Base-by-base conservation (phyloP, 2,329 filamentous ascomycete genomes). In the Colletotrichum cereale region DNA sequence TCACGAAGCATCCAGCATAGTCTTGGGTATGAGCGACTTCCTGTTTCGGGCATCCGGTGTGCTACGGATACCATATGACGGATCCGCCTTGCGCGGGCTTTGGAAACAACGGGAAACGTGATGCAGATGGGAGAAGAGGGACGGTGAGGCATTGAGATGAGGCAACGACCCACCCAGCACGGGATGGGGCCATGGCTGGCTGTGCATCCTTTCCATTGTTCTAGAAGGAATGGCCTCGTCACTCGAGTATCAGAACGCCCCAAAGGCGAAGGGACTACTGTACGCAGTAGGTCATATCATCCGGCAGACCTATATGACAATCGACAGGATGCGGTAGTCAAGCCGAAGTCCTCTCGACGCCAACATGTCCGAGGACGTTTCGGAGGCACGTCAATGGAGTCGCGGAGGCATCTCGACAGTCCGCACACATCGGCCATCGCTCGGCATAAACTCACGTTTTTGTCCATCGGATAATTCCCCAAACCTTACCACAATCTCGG, bases 91-190 rank as follows among this genome's bases (percentile, higher is more conserved):
- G n/a, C 52, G 44, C 53, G 48, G 55, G 53, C 52, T 31, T 56
- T 62, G 56, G 61, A 72, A 72, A 72, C 66, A 66, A 61, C 40
- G 56, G 48, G 66, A 71, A 71, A 67, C 67, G 67, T 63, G 63
- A 72, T 61, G 57, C 40, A 61, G 52, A 56, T 58, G 67, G 44
- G 58, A 52, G 31, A 38, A 24, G 42, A 38, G 16, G 18, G n/a
- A 34, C 53, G n/a, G n/a, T n/a, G 18, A 44, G 42, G 42, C 61
- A 67, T n/a, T n/a, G n/a, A n/a, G n/a, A n/a, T 71, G 67, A 71
- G 58, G 58, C 62, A 64, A 47, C 44, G 34, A 38, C 57, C 66
- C 66, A 34, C 70, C 66, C 48, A 57, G 66, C 38, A 55, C 44
- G 42, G 14, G 36, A 58, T 57, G 61, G 66, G 52, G 42, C 42